Evolutionary conservation across 2,329 filamentous ascomycete species (phyloP), one percentile per base, ranked within the genome.

Genomic region (Escovopsis sp.): DNA sequence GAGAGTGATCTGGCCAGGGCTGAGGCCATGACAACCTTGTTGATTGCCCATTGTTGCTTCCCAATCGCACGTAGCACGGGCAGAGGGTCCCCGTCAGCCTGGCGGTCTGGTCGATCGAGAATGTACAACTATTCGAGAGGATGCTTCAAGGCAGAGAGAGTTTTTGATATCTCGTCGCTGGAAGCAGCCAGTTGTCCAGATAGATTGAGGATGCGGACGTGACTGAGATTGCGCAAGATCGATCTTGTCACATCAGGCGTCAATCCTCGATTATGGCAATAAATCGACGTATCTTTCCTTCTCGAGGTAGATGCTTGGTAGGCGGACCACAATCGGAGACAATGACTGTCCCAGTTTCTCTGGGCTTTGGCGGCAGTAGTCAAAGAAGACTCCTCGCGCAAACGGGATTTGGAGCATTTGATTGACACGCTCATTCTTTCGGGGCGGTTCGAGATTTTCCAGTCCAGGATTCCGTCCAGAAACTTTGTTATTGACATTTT

Each of bases 51-150:
- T 4, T 11, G 12, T 26, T 18, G 30, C 7, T n/a, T 34, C 8
- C 5, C 12, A 10, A 28, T 15, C 18, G 12, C 39, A 12, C 28
- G 8, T 7, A 26, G 12, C 11, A 26, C 32, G 6, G 15, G 28
- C 40, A 18, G n/a, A 8, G 28, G 26, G n/a, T 39, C 19, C 15
- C 15, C 15, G 19, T 35, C 30, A 26, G 9, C 6, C 3, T 33
- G 6, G n/a, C n/a, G 26, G 19, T 28, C 23, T 18, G 37, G 42
- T 33, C 15, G 32, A 26, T 12, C 37, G 4, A 42, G 12, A n/a
- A 44, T 36, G 18, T 26, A 42, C 12, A 44, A 18, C 10, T 37
- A 39, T n/a, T 42, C 23, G 4, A 44, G 43, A 30, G 35, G 35
- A 11, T 39, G 39, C 6, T 36, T 36, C 34, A 33, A 35, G 12